phyloP scores from a whole-genome alignment of 805 yeast species.

The Cyberlindnera maritima region DNA sequence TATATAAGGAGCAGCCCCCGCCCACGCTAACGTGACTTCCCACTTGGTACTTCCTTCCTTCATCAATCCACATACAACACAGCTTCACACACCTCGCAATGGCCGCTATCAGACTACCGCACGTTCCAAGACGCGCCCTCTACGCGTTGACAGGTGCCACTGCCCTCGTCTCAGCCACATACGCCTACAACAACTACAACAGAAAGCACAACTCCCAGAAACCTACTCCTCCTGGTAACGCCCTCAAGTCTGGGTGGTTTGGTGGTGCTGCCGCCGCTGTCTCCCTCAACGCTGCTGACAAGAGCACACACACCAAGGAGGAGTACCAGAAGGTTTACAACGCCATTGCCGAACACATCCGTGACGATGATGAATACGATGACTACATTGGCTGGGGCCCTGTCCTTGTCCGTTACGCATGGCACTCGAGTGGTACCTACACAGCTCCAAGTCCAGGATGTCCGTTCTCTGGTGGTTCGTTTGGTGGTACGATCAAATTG shows the following conservation, averaged over 20 bases:
- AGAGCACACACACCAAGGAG: slow-evolving; percentile 29
- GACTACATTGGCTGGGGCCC: slow-evolving; percentile 75
- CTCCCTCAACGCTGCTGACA: slow-evolving; percentile 17
- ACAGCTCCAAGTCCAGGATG: slow-evolving; percentile 47
- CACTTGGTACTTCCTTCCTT: too few relatives aligned
- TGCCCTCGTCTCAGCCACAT: slow-evolving; percentile 31
- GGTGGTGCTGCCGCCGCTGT: slow-evolving; percentile 33
- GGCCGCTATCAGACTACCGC: slow-evolving; percentile 9
- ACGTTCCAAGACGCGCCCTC: slow-evolving; percentile 15
- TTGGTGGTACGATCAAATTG: slow-evolving; percentile 66
- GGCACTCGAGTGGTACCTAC: slow-evolving; percentile 88
- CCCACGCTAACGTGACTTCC: too few relatives aligned
- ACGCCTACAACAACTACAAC: slow-evolving; percentile 19
- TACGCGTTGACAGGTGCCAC: slow-evolving; percentile 30
- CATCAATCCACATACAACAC: not conserved
- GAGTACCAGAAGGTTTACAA: slow-evolving; percentile 69
- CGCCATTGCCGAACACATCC: slow-evolving; percentile 64
- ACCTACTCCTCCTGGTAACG: slow-evolving; percentile 16
- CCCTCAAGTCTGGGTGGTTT: slow-evolving; percentile 35
- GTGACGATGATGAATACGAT: slow-evolving; percentile 57
- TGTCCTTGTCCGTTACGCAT: slow-evolving; percentile 71
- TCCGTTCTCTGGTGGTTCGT: slow-evolving; percentile 55
- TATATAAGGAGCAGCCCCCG: too few relatives aligned
- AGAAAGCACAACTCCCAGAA: slow-evolving; percentile 18
- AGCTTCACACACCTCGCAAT: not conserved